These are phyloP conservation scores for Gentiana dahurica DNA, from an alignment of 257 asterid species.

Conservation along the genomic window DNA sequence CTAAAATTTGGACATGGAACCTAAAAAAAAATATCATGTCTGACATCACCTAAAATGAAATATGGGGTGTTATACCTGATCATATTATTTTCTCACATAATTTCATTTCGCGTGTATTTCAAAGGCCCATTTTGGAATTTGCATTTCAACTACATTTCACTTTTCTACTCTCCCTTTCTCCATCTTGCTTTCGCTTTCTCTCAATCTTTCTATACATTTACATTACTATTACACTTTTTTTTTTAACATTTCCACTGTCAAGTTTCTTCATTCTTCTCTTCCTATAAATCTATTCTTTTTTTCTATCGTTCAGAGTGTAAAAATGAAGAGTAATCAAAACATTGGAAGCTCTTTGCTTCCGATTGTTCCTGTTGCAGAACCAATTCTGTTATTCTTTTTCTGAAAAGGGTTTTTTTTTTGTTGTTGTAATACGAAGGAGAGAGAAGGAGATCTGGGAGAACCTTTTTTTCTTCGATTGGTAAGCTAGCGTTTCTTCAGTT, in stretches of 20 bases:
- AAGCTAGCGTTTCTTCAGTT: too few relatives aligned
- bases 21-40: too few relatives aligned
- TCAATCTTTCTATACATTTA: neutral
- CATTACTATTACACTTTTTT: neutral
- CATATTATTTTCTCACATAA: neutral
- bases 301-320: neutral
- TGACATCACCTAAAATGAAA: too few relatives aligned
- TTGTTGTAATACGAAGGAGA: neutral
- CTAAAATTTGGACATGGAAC: too few relatives aligned
- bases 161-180: conserved; percentile 13
- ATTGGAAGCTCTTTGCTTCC: conserved; percentile 9
- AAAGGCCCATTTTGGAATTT: conserved; percentile 15
- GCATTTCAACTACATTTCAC: conserved; percentile 24
- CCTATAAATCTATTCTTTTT: too few relatives aligned
- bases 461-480: neutral
- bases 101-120: conserved; percentile 44
- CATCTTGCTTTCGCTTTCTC: conserved; percentile 8
- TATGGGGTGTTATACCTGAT: too few relatives aligned
- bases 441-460: conserved; percentile 1
- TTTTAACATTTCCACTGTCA: too few relatives aligned
- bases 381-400: neutral
- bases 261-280: too few relatives aligned
- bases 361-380: conserved; percentile 1
- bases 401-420: too few relatives aligned
- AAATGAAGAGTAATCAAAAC: conserved; percentile 1